Evolutionary conservation across 768 basidiomycete genomes (phyloP), one percentile per base, ranked within the genome.

Genomic region (Symmetrospora coprosmae): DNA sequence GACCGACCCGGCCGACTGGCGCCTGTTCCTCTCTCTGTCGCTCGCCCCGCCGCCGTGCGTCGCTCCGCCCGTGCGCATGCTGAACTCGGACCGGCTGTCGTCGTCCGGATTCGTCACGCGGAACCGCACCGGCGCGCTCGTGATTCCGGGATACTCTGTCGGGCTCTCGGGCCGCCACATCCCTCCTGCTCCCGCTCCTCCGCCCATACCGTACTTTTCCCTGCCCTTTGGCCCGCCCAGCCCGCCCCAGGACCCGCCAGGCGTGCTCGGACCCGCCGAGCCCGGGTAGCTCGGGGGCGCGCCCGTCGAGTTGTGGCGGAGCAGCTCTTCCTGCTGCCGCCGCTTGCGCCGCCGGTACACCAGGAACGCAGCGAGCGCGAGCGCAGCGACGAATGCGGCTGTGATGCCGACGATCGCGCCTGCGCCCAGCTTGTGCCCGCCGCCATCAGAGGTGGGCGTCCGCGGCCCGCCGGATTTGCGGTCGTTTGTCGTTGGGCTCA

Each of bases 81-180:
- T 50, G 33, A 30, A 21, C 23, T 50, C 28, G 9, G 55, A 58
- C 9, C 31, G 6, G 37, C 21, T 43, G 27, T 58, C 55, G 31
- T 58, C 55, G 25, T 58, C 55, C n/a, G 55, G 55, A 31, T 58
- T 58, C 28, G 55, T 58, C 6, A 58, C 55, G 19, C 55, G 25
- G 55, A 58, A 58, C 19, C 41, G 28, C 2, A 58, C 55, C 31
- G 55, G 55, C 23, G 30, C 55, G n/a, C 28, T 30, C 5, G 55
- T 38, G 31, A 58, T 58, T 17, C 55, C 55, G 28, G 55, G 55
- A 41, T 58, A 58, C 16, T 58, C 55, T 6, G 37, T 38, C 34
- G 55, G 55, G 43, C 55, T 58, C 33, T 58, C 55, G 6, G 55
- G 55, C 31, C 55, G 43, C 55, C 55, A 58, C 55, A 58, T 58